Percentiles rank a stretch among this genome's conserved stretches.
phyloP scores from a whole-genome alignment of 2,329 filamentous ascomycete species.

The Fusarium zealandicum region DNA sequence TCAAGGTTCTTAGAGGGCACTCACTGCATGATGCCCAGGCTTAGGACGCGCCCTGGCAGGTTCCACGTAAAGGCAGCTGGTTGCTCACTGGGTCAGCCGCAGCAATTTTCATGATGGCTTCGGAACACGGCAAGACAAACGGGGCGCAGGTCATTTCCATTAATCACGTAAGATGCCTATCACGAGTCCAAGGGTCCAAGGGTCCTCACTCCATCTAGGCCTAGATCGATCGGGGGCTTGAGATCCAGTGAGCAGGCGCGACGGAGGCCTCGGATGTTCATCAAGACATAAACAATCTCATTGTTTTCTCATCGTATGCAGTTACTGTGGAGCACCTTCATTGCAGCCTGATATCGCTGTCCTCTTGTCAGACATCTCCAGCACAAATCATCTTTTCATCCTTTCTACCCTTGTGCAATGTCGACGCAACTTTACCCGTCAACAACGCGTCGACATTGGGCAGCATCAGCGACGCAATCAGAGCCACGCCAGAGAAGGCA shows the following conservation, averaged over 20 bases:
- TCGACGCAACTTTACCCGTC: constrained; percentile 45
- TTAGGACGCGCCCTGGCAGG: neutral
- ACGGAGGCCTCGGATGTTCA: neutral
- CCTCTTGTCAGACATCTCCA: neutral
- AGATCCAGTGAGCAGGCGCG: neutral
- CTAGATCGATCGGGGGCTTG: neutral
- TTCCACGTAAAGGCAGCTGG: neutral
- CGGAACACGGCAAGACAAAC: constrained; percentile 30
- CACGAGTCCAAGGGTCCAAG: neutral
- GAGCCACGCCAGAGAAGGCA: constrained; percentile 44
- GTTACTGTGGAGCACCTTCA: no score
- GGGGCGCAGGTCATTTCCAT: constrained; percentile 3
- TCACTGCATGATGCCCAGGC: neutral
- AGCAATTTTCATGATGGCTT: constrained; percentile 19
- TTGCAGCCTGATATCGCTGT: neutral
- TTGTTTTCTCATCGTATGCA: no score
- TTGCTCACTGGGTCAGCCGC: constrained; percentile 5
- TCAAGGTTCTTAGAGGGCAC: constrained; percentile 19
- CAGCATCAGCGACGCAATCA: constrained; percentile 43
- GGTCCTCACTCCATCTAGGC: neutral
- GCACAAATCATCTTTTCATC: constrained; percentile 28
- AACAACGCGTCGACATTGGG: constrained; percentile 47
- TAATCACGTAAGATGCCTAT: neutral
- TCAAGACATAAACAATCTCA: neutral
- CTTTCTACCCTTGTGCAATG: constrained; percentile 40